These are phyloP conservation scores for Symbiodinium natans DNA, from an alignment of 73 alveolate species.

Conservation along the genomic window DNA sequence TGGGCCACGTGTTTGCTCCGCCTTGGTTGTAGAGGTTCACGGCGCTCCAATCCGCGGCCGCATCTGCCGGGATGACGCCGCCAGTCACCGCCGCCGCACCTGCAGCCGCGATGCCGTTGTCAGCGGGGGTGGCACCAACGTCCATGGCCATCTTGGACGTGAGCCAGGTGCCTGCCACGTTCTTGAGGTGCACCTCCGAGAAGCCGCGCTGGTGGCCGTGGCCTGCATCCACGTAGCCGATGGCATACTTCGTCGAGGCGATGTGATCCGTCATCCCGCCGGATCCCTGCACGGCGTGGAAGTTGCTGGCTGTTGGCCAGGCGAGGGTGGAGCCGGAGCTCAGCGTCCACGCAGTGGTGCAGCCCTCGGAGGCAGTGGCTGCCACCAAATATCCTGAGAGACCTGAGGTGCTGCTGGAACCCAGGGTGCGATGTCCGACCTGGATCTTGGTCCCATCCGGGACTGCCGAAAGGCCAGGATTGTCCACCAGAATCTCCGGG, in stretches of 20 bases:
- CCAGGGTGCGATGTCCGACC: constrained; percentile 73
- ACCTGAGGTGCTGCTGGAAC: constrained; percentile 80
- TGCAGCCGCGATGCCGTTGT: constrained; percentile 79
- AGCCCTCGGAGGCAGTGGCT: background rate
- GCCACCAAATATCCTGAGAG: background rate
- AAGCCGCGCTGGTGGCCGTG: constrained; percentile 39
- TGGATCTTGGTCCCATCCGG: constrained; percentile 15
- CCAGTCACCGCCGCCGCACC: constrained; percentile 55
- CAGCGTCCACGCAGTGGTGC: constrained; percentile 20
- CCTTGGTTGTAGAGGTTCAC: background rate
- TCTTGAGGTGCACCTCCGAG: constrained; percentile 41
- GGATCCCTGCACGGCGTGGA: constrained; percentile 32
- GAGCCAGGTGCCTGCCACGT: constrained; percentile 56
- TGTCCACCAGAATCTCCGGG: constrained; percentile 3
- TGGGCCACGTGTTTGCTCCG: constrained; percentile 87
- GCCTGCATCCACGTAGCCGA: constrained; percentile 85
- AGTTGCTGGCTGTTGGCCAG: constrained; percentile 22
- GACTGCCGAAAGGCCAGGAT: background rate
- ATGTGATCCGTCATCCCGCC: constrained; percentile 45
- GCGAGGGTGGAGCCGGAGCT: constrained; percentile 20
- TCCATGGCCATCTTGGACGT: constrained; percentile 45
- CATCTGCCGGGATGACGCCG: constrained; percentile 1
- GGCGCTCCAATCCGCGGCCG: background rate
- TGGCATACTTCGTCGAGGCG: constrained; percentile 5
- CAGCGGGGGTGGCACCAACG: background rate